These are phyloP conservation scores for Ananas comosus DNA, from an alignment of 176 grass and related monocot species.

Conservation along the genomic window DNA sequence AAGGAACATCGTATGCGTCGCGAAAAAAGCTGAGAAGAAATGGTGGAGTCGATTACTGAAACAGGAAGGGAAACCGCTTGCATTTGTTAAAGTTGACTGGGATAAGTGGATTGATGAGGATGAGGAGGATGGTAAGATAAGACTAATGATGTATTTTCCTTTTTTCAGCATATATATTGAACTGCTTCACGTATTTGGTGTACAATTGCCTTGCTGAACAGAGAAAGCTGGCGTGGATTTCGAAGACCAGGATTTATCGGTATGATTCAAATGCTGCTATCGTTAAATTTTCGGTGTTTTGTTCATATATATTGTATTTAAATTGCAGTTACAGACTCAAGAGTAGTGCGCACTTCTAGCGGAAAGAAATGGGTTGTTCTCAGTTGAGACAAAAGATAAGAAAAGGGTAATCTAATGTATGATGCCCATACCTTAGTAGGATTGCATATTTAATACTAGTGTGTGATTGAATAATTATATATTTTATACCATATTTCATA, in stretches of 20 bases:
- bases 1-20: slow-evolving; percentile 7
- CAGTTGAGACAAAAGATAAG: too few relatives aligned
- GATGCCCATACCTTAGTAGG: too few relatives aligned
- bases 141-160: not conserved
- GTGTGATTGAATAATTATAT: too few relatives aligned
- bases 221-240: slow-evolving; percentile 1
- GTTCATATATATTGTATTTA: too few relatives aligned
- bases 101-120: slow-evolving; percentile 23
- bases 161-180: not conserved
- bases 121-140: slow-evolving; percentile 7
- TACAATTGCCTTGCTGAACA: not conserved
- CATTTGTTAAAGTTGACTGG: slow-evolving; percentile 11
- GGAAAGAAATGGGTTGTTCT: too few relatives aligned
- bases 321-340: too few relatives aligned
- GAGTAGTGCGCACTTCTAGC: too few relatives aligned
- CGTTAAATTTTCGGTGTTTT: too few relatives aligned
- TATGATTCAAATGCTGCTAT: not conserved
- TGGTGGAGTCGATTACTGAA: slow-evolving; percentile 20
- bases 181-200: not conserved
- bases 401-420: too few relatives aligned
- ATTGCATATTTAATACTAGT: too few relatives aligned
- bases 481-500: too few relatives aligned
- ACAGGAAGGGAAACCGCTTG: slow-evolving; percentile 9
- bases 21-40: slow-evolving; percentile 20
- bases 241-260: slow-evolving; percentile 11